Percentiles rank a stretch among this genome's conserved stretches.
These are phyloP conservation scores for Ceratobasidium theobromae DNA, from an alignment of 1,284 basidiomycete species.

Conservation along the genomic window DNA sequence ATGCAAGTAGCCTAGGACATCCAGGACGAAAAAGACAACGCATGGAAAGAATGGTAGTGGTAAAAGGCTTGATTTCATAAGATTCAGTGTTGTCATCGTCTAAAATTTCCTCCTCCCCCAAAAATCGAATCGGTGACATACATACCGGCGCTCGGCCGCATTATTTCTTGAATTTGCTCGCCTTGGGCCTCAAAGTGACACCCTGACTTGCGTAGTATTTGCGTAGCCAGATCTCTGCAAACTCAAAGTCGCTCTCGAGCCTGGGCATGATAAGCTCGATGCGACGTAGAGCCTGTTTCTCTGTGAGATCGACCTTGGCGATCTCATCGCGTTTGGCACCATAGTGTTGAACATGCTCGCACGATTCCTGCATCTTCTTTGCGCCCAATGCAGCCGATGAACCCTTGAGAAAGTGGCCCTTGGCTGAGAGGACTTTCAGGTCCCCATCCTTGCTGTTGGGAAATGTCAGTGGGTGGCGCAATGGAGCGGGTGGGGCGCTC, in stretches of 20 bases:
- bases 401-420: conserved; percentile 60
- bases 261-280: conserved; percentile 57
- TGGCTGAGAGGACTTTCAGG: conserved; percentile 49
- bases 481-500: no score
- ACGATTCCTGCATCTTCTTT: conserved; percentile 52
- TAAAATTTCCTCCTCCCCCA: no score
- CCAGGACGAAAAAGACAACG: no score
- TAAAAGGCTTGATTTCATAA: no score
- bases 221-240: conserved; percentile 58
- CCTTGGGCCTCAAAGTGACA: no score
- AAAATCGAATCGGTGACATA: no score
- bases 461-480: no score
- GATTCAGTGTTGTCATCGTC: no score
- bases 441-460: conserved; percentile 42
- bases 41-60: no score
- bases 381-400: conserved; percentile 56
- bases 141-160: no score
- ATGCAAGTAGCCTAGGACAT: no score
- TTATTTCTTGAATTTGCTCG: no score
- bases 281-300: conserved; percentile 61
- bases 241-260: conserved; percentile 59
- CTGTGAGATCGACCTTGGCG: conserved; percentile 48
- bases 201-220: conserved; percentile 47
- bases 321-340: conserved; percentile 47
- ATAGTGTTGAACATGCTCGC: conserved; percentile 56